Percentiles rank a stretch among this genome's conserved stretches.
Conservation (phyloP, 129 eudicot genomes). For the Calendula officinalis region DNA sequence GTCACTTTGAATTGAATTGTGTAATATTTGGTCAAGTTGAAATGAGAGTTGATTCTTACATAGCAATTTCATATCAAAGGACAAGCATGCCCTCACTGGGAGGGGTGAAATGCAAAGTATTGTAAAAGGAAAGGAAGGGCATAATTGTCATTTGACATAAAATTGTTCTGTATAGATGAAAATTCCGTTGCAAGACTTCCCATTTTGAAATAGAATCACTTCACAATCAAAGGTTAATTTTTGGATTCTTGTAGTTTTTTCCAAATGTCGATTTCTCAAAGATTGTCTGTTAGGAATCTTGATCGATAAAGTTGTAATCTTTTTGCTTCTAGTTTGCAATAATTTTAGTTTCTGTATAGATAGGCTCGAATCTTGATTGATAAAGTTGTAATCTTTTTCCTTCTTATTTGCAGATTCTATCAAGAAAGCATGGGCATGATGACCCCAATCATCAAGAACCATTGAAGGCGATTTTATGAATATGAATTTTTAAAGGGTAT, state of each 20-base stretch:
- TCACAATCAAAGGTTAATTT: not conserved
- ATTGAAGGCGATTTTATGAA: conserved; percentile 35
- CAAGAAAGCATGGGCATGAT: conserved; percentile 27
- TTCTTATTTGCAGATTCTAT: conserved; percentile 34
- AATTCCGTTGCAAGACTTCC: too few species aligned
- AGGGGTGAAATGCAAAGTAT: too few species aligned
- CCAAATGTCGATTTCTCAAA: not conserved
- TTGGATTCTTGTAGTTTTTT: conserved; percentile 1
- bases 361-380: conserved; percentile 6
- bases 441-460: conserved; percentile 30
- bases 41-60: too few species aligned
- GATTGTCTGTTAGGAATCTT: conserved; percentile 3
- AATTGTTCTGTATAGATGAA: too few species aligned
- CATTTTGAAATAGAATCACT: not conserved
- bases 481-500: conserved; percentile 11
- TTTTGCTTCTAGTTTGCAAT: not conserved
- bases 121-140: too few species aligned
- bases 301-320: conserved; percentile 9
- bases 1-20: conserved; percentile 5
- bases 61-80: too few species aligned
- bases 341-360: not conserved
- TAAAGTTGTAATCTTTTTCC: conserved; percentile 18
- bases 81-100: too few species aligned
- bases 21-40: too few species aligned
- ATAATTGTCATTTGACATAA: too few species aligned